A percentile compares a stretch with the other conserved stretches of the same genome.
These are phyloP conservation scores for Yamadazyma diddensiae DNA, from an alignment of 1,139 yeast genomes.

Conservation along the genomic window DNA sequence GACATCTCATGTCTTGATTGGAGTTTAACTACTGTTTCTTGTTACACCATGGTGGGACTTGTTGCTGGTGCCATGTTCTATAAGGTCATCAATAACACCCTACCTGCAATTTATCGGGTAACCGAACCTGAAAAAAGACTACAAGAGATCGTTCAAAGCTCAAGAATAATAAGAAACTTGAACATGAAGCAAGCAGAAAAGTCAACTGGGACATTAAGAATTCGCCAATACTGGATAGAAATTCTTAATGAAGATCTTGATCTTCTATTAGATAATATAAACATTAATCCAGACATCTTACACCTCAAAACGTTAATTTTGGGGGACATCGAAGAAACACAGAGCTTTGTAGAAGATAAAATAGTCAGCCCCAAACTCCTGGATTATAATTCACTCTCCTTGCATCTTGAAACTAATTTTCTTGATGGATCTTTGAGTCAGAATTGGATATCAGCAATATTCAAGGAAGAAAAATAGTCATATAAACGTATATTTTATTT, in stretches of 20 bases:
- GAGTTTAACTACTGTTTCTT: constrained; percentile 2
- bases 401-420: background rate
- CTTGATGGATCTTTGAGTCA: constrained; percentile 1
- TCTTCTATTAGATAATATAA: constrained; percentile 2
- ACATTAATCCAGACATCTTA: constrained; percentile 1
- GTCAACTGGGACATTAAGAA: constrained; percentile 11
- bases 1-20: constrained; percentile 2
- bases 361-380: too few relatives aligned
- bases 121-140: constrained; percentile 2
- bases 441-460: constrained; percentile 2
- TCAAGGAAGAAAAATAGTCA: background rate
- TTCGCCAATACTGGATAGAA: constrained; percentile 12
- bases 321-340: constrained; percentile 1
- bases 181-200: constrained; percentile 4
- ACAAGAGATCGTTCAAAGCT: constrained; percentile 1
- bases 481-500: background rate
- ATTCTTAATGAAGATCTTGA: constrained; percentile 11
- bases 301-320: constrained; percentile 2
- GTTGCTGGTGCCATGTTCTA: constrained; percentile 8
- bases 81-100: constrained; percentile 3
- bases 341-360: too few relatives aligned
- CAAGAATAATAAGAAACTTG: constrained; percentile 3
- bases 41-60: constrained; percentile 5
- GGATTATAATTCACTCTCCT: too few relatives aligned
- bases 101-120: constrained; percentile 4